These are phyloP conservation scores for Lactarius tabidus DNA, from an alignment of 768 basidiomycete species.

Conservation along the genomic window DNA sequence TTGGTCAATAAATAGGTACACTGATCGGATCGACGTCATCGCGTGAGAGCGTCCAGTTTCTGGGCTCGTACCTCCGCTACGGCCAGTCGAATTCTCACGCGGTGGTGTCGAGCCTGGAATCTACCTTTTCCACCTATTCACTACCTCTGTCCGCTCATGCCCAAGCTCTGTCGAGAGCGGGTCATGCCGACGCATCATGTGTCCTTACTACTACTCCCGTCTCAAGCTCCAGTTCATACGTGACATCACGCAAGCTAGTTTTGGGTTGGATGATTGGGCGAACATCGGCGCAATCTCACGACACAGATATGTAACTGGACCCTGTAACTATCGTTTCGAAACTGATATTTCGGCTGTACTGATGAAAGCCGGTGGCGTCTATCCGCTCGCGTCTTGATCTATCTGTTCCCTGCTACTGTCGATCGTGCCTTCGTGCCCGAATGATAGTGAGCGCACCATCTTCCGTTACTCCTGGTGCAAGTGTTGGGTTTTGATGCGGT, in stretches of 20 bases:
- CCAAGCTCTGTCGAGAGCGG: not conserved
- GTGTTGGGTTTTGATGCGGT: not conserved
- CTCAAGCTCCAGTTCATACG: no score
- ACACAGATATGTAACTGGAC: not conserved
- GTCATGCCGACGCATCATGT: not conserved
- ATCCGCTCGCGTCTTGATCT: not conserved
- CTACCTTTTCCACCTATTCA: not conserved
- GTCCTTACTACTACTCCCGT: no score
- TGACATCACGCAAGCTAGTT: not conserved
- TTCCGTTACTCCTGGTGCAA: not conserved
- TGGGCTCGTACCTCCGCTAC: not conserved
- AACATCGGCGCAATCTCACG: not conserved
- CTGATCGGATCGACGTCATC: not conserved
- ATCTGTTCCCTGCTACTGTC: not conserved
- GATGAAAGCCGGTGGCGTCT: not conserved
- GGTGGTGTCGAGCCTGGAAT: not conserved
- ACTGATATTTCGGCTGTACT: not conserved
- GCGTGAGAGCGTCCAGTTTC: not conserved
- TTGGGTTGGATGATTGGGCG: not conserved
- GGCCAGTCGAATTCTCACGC: not conserved
- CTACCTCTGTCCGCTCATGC: not conserved
- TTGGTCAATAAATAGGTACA: no score
- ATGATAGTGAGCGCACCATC: not conserved
- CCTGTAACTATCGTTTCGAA: not conserved
- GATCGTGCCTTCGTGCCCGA: not conserved